Conservation (phyloP, 495 filamentous ascomycete genomes). For the Elasticomyces elasticus region DNA sequence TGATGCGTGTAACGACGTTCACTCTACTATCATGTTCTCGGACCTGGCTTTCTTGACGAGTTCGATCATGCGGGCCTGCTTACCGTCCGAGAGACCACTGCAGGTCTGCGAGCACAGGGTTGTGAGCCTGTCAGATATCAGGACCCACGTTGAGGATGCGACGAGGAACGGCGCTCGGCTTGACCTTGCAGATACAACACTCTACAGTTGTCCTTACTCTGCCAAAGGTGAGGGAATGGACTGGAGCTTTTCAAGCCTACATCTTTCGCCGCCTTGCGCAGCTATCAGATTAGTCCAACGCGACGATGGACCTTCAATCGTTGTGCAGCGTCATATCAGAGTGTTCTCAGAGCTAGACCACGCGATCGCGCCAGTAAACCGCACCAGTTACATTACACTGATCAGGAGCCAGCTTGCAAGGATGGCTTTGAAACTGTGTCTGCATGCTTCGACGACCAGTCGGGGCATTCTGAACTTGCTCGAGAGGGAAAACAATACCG, state of each 20-base stretch:
- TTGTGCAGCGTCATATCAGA: too few species aligned
- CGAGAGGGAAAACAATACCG: neutral
- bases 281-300: too few species aligned
- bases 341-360: neutral
- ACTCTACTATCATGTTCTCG: neutral
- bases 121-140: neutral
- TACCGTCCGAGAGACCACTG: slow-evolving; percentile 1
- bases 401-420: neutral
- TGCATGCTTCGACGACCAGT: neutral
- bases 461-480: neutral
- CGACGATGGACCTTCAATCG: too few species aligned
- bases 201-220: too few species aligned
- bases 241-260: too few species aligned
- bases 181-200: too few species aligned
- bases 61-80: neutral
- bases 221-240: too few species aligned
- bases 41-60: neutral
- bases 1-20: neutral
- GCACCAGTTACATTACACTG: neutral
- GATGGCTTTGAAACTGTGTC: neutral
- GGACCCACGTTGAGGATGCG: neutral
- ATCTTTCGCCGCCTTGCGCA: too few species aligned
- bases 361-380: neutral
- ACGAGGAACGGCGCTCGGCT: neutral
- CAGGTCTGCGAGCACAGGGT: slow-evolving; percentile 18